These are phyloP conservation scores for Stylosanthes scabra DNA, from an alignment of 331 rosid genomes.

Conservation along the genomic window DNA sequence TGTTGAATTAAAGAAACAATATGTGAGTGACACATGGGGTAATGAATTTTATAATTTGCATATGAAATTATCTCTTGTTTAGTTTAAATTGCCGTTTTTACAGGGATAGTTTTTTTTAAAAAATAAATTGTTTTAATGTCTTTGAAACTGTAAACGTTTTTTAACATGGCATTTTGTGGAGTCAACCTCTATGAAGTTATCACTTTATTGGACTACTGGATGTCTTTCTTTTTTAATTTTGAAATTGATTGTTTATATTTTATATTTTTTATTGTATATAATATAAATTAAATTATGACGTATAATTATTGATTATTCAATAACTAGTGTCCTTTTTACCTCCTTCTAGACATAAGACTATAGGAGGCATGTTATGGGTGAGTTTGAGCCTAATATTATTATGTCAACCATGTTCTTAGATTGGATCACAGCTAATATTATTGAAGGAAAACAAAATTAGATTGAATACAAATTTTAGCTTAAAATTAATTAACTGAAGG, in stretches of 20 bases:
- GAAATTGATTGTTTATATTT: slow-evolving; percentile 11
- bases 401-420: not conserved
- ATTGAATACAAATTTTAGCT: no score
- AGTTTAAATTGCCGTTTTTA: slow-evolving; percentile 23
- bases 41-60: slow-evolving; percentile 16
- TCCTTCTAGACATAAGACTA: slow-evolving; percentile 1
- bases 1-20: slow-evolving; percentile 23
- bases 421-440: not conserved
- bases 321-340: not conserved
- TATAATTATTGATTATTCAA: not conserved
- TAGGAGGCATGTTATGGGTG: slow-evolving; percentile 5
- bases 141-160: slow-evolving; percentile 33
- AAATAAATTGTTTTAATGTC: not conserved
- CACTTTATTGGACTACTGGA: slow-evolving; percentile 19
- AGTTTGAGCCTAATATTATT: slow-evolving; percentile 24
- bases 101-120: not conserved
- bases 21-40: slow-evolving; percentile 9
- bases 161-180: not conserved
- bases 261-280: no score
- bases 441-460: no score
- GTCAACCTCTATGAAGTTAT: slow-evolving; percentile 45
- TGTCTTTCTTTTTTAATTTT: slow-evolving; percentile 42
- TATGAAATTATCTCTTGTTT: not conserved
- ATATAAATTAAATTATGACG: no score
- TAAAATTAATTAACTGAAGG: not conserved